Percentiles rank a stretch among this genome's conserved stretches.
These are phyloP conservation scores for Colletotrichum trifolii DNA, from an alignment of 2,329 filamentous ascomycete genomes.

Conservation along the genomic window DNA sequence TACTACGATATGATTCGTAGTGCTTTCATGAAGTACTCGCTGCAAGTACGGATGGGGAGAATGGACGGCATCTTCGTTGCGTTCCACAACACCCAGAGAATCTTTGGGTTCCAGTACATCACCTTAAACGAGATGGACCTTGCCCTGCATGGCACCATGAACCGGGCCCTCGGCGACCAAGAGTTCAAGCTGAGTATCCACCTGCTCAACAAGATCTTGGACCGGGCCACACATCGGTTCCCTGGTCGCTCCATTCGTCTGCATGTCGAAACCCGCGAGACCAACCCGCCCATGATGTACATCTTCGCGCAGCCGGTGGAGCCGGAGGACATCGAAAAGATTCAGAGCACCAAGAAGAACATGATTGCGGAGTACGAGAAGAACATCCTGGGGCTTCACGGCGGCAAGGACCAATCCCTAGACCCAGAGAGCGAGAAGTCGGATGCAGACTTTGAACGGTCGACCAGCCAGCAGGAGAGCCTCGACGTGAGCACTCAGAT, in stretches of 20 bases:
- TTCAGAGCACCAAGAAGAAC: constrained; percentile 76
- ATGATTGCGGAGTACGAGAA: constrained; percentile 77
- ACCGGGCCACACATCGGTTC: constrained; percentile 79
- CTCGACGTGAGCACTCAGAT: constrained; percentile 42
- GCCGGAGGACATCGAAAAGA: constrained; percentile 74
- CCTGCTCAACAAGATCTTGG: constrained; percentile 81
- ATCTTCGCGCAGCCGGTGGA: constrained; percentile 89
- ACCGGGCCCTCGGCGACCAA: constrained; percentile 73
- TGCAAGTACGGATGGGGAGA: constrained; percentile 95
- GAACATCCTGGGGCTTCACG: constrained; percentile 64
- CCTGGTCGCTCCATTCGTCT: constrained; percentile 82
- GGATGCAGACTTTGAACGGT: constrained; percentile 20
- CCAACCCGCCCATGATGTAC: constrained; percentile 77
- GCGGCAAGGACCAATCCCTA: background rate
- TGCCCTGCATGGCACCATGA: constrained; percentile 86
- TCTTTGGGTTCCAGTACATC: constrained; percentile 98
- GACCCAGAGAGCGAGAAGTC: constrained; percentile 33
- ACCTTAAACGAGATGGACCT: constrained; percentile 87
- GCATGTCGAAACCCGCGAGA: constrained; percentile 80
- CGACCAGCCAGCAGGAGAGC: too few relatives aligned
- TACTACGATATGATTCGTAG: constrained; percentile 97
- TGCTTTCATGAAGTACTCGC: constrained; percentile 94
- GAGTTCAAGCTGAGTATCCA: constrained; percentile 87
- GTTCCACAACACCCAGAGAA: constrained; percentile 92
- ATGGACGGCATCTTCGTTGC: constrained; percentile 99